phyloP scores from a whole-genome alignment of 345 rosid genomes.

The Tarenaya hassleriana region DNA sequence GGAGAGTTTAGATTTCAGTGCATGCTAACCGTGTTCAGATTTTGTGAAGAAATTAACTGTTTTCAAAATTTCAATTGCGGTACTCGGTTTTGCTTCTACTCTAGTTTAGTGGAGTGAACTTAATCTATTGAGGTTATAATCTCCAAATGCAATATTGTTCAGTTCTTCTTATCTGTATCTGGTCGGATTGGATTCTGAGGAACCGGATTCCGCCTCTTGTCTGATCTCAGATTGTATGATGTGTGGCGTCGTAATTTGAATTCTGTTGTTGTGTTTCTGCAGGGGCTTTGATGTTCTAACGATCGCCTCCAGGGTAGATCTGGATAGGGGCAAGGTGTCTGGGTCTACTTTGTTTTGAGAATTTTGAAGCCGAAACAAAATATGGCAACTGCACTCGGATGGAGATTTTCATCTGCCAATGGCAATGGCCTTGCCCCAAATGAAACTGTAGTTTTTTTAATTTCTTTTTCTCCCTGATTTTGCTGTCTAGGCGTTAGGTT shows the following conservation, averaged over 20 bases:
- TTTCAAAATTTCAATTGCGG: neutral
- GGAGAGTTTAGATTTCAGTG: too few species aligned
- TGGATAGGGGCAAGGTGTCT: conserved; percentile 38
- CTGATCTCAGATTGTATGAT: conserved; percentile 35
- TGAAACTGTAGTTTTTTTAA: conserved; percentile 45
- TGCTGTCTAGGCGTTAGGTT: neutral
- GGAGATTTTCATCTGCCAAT: conserved; percentile 77
- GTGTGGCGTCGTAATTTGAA: neutral
- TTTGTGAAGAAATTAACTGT: too few species aligned
- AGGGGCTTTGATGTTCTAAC: conserved; percentile 70
- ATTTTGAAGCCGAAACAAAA: conserved; percentile 37
- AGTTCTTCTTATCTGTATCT: conserved; percentile 3
- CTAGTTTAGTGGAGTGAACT: too few species aligned
- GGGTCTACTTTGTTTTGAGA: conserved; percentile 26
- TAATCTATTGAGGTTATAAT: too few species aligned
- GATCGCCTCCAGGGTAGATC: conserved; percentile 43
- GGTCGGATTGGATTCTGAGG: conserved; percentile 1
- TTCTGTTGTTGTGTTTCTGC: conserved; percentile 13
- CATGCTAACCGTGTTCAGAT: too few species aligned
- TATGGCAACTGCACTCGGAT: conserved; percentile 77
- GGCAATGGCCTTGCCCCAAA: conserved; percentile 63
- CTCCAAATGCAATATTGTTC: too few species aligned
- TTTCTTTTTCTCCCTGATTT: neutral
- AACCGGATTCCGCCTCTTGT: conserved; percentile 6
- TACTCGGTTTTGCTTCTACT: neutral